Conservation (phyloP, 2,329 filamentous ascomycete species). For the Fusarium chlamydosporum region DNA sequence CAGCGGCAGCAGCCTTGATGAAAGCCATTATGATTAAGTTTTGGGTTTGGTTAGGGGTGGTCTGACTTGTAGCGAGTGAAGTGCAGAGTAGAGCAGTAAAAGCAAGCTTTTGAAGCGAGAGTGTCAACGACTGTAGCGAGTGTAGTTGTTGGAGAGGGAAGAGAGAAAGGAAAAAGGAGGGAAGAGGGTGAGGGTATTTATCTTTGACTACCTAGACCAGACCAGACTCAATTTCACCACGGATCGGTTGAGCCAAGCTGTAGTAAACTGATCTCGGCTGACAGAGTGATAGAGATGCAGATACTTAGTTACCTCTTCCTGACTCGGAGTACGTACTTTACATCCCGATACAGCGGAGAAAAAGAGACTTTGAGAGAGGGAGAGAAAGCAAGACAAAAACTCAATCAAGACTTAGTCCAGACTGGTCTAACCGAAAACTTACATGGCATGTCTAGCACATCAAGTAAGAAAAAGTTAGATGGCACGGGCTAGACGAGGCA, state of each 20-base stretch:
- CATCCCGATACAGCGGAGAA: neutral
- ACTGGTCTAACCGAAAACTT: conserved; percentile 8
- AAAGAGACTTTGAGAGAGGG: neutral
- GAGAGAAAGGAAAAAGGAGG: neutral
- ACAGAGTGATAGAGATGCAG: conserved; percentile 6
- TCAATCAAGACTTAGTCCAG: conserved; percentile 7
- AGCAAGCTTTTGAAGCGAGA: conserved; percentile 5
- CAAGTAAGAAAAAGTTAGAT: neutral
- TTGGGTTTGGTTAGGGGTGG: conserved; percentile 1
- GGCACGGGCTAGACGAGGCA: conserved; percentile 27
- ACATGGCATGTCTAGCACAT: conserved; percentile 2
- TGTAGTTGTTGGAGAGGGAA: conserved; percentile 31
- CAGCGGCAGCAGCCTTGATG: conserved; percentile 30
- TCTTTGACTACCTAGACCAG: conserved; percentile 1
- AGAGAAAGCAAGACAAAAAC: conserved; percentile 2
- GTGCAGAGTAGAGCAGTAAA: conserved; percentile 24
- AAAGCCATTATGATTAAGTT: conserved; percentile 34
- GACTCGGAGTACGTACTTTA: too few species aligned
- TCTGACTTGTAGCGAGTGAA: conserved; percentile 36
- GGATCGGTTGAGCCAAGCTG: conserved; percentile 2
- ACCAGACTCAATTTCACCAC: neutral
- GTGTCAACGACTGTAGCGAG: conserved; percentile 41
- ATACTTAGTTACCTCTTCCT: neutral
- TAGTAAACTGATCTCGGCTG: conserved; percentile 1
- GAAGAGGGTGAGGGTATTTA: conserved; percentile 40